Conservation (phyloP, 2,329 filamentous ascomycete species). For the Thermochaetoides dissita region DNA sequence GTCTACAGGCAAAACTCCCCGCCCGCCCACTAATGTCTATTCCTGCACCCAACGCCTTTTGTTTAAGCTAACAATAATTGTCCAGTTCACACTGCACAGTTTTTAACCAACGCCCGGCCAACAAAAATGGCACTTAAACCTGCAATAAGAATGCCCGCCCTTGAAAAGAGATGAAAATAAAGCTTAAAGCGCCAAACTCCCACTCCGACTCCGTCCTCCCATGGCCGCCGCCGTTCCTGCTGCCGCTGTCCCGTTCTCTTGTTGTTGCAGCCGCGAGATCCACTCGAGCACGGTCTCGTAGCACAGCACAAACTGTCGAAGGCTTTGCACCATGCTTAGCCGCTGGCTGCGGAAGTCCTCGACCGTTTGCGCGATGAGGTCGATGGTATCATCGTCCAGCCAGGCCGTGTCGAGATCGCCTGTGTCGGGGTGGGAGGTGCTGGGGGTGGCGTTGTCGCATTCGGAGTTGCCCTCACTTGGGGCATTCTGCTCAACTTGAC, state of each 20-base stretch:
- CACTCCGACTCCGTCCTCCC: constrained; percentile 19
- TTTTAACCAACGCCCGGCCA: too few species aligned
- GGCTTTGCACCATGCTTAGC: constrained; percentile 90
- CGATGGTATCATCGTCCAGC: constrained; percentile 55
- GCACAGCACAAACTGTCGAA: constrained; percentile 87
- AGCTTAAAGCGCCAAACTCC: constrained; percentile 19
- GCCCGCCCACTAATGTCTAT: too few species aligned
- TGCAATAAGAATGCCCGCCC: too few species aligned
- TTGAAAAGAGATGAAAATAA: too few species aligned
- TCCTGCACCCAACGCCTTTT: too few species aligned
- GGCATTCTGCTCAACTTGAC: too few species aligned
- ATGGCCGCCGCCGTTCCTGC: not conserved
- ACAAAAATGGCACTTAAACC: too few species aligned
- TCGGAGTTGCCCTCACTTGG: not conserved
- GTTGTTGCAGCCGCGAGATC: constrained; percentile 39
- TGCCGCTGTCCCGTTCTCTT: constrained; percentile 16
- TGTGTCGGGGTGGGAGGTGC: not conserved
- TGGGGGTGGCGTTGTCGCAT: not conserved
- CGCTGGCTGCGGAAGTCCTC: constrained; percentile 81
- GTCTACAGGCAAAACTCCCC: too few species aligned
- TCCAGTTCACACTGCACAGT: too few species aligned
- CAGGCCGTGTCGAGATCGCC: constrained; percentile 39
- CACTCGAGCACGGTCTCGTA: constrained; percentile 93
- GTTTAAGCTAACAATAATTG: too few species aligned
- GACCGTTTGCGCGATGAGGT: constrained; percentile 75